A percentile compares a stretch with the other conserved stretches of the same genome.
phyloP scores from a whole-genome alignment of 139 green algal genomes.

The Picochlorum sp. region DNA sequence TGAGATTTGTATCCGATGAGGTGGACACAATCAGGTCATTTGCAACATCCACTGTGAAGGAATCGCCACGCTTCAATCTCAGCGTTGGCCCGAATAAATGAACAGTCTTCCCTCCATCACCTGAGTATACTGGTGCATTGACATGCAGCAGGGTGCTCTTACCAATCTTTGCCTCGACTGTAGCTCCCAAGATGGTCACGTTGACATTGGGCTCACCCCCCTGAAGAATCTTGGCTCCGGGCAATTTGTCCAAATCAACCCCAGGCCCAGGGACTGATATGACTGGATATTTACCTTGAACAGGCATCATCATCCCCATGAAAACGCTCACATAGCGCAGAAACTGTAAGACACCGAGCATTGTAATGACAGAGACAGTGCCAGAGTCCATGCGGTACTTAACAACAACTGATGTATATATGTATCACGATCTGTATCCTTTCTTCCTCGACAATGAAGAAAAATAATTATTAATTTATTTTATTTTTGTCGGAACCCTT shows the following conservation, averaged over 20 bases:
- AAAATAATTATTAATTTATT: no score
- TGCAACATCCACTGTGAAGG: neutral
- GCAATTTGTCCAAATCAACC: neutral
- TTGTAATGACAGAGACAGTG: neutral
- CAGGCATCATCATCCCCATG: no score
- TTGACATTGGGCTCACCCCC: neutral
- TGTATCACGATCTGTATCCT: no score
- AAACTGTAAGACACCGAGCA: no score
- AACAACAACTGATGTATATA: no score
- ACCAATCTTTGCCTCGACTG: neutral
- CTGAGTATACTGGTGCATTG: neutral
- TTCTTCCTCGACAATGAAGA: no score
- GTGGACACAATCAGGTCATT: neutral
- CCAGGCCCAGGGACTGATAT: neutral
- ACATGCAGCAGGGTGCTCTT: neutral
- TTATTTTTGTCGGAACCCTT: no score
- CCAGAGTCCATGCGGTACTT: neutral
- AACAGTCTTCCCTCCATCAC: neutral
- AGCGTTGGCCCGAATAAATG: neutral
- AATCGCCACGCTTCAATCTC: neutral
- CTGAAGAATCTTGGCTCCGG: neutral
- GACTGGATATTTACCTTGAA: neutral
- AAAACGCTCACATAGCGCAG: no score
- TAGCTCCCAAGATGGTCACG: neutral
- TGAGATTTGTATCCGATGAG: neutral